These are phyloP conservation scores for Dentipellis fragilis DNA, from an alignment of 768 basidiomycete species.

Conservation along the genomic window DNA sequence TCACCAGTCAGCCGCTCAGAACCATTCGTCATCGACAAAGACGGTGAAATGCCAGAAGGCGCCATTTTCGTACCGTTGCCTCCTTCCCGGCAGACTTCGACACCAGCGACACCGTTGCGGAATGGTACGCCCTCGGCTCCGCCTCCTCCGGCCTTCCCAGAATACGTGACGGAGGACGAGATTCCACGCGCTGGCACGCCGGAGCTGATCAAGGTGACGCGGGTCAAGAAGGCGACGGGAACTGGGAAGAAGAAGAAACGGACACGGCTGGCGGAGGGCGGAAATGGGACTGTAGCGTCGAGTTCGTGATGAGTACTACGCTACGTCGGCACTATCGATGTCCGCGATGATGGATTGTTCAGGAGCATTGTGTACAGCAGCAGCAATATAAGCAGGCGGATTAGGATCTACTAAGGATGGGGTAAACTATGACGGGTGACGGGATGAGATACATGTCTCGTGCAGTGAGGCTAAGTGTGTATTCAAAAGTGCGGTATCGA, in stretches of 20 bases:
- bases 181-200: conserved; percentile 43
- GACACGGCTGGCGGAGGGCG: conserved; percentile 23
- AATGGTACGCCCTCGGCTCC: conserved; percentile 7
- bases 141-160: conserved; percentile 33
- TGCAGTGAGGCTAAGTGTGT: conserved; percentile 8
- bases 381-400: not conserved
- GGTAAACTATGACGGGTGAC: not conserved
- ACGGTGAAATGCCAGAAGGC: conserved; percentile 14
- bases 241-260: conserved; percentile 67
- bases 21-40: conserved; percentile 9
- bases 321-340: not conserved
- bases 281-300: conserved; percentile 3
- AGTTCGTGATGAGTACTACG: not conserved
- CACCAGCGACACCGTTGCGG: conserved; percentile 13
- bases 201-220: conserved; percentile 68
- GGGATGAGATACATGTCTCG: conserved; percentile 2
- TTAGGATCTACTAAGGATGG: not conserved
- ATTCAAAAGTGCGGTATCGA: conserved; percentile 2
- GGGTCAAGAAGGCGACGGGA: conserved; percentile 47
- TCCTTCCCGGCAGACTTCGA: conserved; percentile 5
- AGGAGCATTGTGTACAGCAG: conserved; percentile 5
- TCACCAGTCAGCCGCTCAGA: conserved; percentile 3
- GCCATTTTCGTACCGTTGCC: conserved; percentile 1
- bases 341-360: conserved; percentile 3
- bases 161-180: conserved; percentile 44